Conservation (phyloP, 2,329 filamentous ascomycete species). For the Hypomyces rosellus region DNA sequence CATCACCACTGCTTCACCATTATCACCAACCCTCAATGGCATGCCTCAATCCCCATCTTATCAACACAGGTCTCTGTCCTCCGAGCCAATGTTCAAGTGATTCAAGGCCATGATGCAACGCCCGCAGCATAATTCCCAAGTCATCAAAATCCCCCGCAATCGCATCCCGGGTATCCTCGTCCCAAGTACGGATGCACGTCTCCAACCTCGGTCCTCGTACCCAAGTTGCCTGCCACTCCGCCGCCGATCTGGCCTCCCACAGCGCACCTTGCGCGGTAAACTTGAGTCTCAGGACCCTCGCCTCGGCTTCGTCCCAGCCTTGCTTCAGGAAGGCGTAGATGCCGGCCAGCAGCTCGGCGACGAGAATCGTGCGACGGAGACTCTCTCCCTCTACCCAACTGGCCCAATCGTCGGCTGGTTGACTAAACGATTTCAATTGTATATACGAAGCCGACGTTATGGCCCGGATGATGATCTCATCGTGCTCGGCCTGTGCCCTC, state of each 20-base stretch:
- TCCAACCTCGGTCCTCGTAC: conserved; percentile 2
- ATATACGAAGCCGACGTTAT: background rate
- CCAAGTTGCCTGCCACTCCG: conserved; percentile 7
- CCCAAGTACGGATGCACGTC: background rate
- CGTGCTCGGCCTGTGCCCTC: conserved; percentile 2
- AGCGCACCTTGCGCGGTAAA: conserved; percentile 9
- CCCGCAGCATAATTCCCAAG: conserved; percentile 2
- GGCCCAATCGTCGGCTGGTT: background rate
- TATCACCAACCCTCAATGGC: background rate
- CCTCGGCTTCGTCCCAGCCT: conserved; percentile 8
- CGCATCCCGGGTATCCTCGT: background rate
- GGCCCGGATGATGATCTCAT: conserved; percentile 2
- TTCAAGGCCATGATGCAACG: conserved; percentile 4
- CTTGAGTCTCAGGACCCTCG: conserved; percentile 4
- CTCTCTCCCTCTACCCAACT: conserved; percentile 10
- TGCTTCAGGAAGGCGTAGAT: conserved; percentile 6
- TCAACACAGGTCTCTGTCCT: background rate
- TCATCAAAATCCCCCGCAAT: conserved; percentile 6
- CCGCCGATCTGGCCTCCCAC: conserved; percentile 9
- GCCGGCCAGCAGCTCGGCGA: conserved; percentile 1
- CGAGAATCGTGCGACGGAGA: conserved; percentile 7
- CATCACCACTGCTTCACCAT: too few species aligned
- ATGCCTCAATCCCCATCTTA: conserved; percentile 3
- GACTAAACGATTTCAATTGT: conserved; percentile 1
- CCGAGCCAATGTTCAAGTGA: conserved; percentile 4